Conservation (phyloP, 2,329 filamentous ascomycete genomes). For the Zymoseptoria pseudotritici region DNA sequence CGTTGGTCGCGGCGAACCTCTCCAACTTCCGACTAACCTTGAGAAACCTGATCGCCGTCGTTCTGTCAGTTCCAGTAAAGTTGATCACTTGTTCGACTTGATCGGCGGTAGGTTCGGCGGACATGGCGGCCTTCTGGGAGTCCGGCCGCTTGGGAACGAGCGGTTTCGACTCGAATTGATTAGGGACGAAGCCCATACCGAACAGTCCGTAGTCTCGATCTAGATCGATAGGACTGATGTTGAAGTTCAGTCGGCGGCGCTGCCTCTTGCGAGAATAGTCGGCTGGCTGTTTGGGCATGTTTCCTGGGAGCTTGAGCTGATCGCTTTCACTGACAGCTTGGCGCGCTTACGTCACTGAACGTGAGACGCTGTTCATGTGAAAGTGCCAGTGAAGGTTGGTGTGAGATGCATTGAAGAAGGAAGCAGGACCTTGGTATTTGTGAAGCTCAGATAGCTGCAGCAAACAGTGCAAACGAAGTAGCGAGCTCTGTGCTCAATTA, state of each 20-base stretch:
- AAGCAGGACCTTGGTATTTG: neutral
- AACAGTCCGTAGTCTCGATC: neutral
- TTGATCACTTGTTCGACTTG: constrained; percentile 18
- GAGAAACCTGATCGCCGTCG: constrained; percentile 23
- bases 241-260: neutral
- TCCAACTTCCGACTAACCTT: constrained; percentile 16
- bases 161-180: constrained; percentile 7
- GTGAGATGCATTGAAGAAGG: neutral
- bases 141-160: constrained; percentile 8
- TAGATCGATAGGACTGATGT: neutral
- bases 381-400: neutral
- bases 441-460: neutral
- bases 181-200: constrained; percentile 14
- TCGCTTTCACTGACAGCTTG: neutral
- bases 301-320: neutral
- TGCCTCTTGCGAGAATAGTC: neutral
- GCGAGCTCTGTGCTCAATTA: neutral
- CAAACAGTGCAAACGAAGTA: neutral
- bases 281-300: neutral
- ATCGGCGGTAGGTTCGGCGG: constrained; percentile 20
- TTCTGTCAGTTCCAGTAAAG: constrained; percentile 12
- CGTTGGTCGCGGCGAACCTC: neutral
- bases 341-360: neutral
- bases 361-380: neutral
- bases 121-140: constrained; percentile 20